phyloP scores from a whole-genome alignment of 2,329 filamentous ascomycete genomes.

The Pseudopyricularia javanii region DNA sequence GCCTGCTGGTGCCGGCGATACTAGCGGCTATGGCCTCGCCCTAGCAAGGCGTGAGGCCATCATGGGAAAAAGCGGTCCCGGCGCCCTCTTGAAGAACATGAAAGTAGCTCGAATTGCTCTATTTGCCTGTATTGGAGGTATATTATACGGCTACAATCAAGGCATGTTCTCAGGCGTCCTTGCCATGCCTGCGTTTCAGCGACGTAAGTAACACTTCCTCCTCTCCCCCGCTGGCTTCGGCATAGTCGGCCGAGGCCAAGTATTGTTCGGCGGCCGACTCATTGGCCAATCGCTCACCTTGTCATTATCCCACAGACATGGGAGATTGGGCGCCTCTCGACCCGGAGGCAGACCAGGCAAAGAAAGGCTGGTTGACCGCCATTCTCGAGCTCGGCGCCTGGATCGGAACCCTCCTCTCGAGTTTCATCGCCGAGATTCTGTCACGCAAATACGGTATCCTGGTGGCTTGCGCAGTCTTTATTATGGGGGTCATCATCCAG shows the following conservation, averaged over 20 bases:
- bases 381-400: constrained; percentile 69
- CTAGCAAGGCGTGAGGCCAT: constrained; percentile 37
- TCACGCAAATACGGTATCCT: constrained; percentile 60
- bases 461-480: constrained; percentile 53
- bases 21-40: constrained; percentile 32
- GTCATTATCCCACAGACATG: constrained; percentile 30
- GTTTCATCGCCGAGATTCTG: constrained; percentile 57
- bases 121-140: constrained; percentile 51
- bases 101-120: constrained; percentile 46
- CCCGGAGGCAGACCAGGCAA: constrained; percentile 31
- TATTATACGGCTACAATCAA: constrained; percentile 62
- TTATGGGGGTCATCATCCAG: constrained; percentile 59
- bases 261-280: background rate
- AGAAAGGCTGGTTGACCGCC: constrained; percentile 49
- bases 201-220: constrained; percentile 22
- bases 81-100: constrained; percentile 44
- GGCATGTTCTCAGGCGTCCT: constrained; percentile 64
- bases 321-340: constrained; percentile 36
- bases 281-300: background rate
- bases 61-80: constrained; percentile 38
- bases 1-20: constrained; percentile 21
- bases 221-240: background rate
- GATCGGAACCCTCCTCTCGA: constrained; percentile 59
- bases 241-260: background rate
- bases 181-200: constrained; percentile 40